Evolutionary conservation across 768 basidiomycete genomes (phyloP).

Genomic region (Clathrus columnatus): DNA sequence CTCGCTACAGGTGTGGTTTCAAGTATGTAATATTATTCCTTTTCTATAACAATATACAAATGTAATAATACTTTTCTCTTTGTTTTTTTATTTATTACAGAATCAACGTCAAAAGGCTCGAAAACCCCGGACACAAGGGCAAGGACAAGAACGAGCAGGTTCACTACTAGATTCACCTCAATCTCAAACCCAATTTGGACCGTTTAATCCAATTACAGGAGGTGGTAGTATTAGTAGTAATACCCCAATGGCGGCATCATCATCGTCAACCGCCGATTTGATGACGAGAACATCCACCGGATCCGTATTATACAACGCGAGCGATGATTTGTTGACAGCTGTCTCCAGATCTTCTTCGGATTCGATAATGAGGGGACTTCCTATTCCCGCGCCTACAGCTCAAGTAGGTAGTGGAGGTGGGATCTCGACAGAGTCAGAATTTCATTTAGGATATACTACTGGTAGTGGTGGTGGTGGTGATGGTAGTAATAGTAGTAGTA

Average conservation of each 20-base stretch:
- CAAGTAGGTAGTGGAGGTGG: too few species aligned
- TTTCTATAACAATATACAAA: background rate
- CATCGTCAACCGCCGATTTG: background rate
- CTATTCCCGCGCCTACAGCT: too few species aligned
- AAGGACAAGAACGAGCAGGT: conserved; percentile 44
- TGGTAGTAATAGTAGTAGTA: too few species aligned
- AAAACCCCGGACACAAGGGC: conserved; percentile 58
- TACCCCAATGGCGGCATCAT: background rate
- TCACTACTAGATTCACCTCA: conserved; percentile 25
- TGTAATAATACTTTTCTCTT: conserved; percentile 15
- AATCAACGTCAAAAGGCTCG: conserved; percentile 85
- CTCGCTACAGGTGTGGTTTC: conserved; percentile 90
- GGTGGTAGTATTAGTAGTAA: too few species aligned
- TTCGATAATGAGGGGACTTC: too few species aligned
- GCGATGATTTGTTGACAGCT: background rate
- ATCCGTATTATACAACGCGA: background rate
- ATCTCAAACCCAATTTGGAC: conserved; percentile 49
- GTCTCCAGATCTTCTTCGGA: background rate
- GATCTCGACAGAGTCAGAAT: too few species aligned
- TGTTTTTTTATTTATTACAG: conserved; percentile 27
- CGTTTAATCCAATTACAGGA: conserved; percentile 31
- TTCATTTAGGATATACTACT: too few species aligned
- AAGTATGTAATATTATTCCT: conserved; percentile 47
- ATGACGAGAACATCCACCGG: too few species aligned
- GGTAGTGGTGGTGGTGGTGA: too few species aligned